Evolutionary conservation across 2,329 filamentous ascomycete species (phyloP), one percentile per base, ranked within the genome.

Genomic region (Neodidymelliopsis sp.): DNA sequence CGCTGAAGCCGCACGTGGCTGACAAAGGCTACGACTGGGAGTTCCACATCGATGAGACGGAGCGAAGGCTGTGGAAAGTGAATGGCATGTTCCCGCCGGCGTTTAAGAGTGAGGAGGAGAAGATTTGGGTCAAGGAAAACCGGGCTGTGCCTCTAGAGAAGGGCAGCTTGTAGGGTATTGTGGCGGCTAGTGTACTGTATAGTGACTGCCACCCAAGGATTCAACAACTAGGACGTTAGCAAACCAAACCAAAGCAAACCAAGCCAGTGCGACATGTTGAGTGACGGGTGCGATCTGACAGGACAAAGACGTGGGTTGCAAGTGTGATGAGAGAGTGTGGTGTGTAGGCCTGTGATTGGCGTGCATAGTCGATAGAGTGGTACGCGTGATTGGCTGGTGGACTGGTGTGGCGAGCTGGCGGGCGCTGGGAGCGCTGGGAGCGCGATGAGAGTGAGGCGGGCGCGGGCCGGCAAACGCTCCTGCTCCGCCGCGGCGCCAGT

Each of bases 11-110:
- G 11, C 70, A 77, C 38, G 49, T 78, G 2, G 60, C 53, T 0
- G 74, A 74, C 18, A 74, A 74, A 49, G 76, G 74, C 0, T 75
- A 74, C 34, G 69, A 74, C 48, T 77, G 66, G 64, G 77, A 79
- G 58, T 75, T 68, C 43, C 70, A 74, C 44, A 59, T 78, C 13
- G 65, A 70, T 20, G 75, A 79, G 63, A 77, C 74, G n/a, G 71
- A 75, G 19, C 55, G 73, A 19, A 60, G 60, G 15, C 47, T 79
- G 33, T 79, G 77, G 76, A 74, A 70, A 55, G 60, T 78, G n/a
- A 72, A 78, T 30, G 75, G 72, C 4, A n/a, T 76, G 16, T 52
- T 59, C 25, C 62, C 74, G 4, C 75, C 75, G 4, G 58, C 60
- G 11, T 67, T 43, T 13, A 53, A 46, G 36, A 74, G 71, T 38